Percentiles rank a stretch among this genome's conserved stretches.
These are phyloP conservation scores for Lagenaria siceraria DNA, from an alignment of 306 rosid genomes.

Conservation along the genomic window DNA sequence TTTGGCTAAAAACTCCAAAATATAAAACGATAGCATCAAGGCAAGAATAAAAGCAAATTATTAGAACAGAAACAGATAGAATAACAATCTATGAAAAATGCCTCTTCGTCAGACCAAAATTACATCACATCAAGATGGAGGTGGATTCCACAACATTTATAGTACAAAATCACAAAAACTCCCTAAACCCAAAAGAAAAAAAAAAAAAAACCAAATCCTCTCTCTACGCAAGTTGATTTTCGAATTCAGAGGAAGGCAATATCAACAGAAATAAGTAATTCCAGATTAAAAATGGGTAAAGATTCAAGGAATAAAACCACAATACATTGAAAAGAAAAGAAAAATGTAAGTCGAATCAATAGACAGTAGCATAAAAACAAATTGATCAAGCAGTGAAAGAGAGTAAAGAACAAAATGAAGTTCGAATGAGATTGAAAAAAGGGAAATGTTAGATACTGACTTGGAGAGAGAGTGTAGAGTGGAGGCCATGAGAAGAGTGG, in stretches of 20 bases:
- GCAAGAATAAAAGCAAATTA: not conserved
- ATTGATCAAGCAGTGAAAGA: not conserved
- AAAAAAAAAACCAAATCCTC: too few species aligned
- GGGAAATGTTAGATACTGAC: constrained; percentile 12
- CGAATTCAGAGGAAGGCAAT: not conserved
- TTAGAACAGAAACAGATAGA: not conserved
- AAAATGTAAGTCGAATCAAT: not conserved
- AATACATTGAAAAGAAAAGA: not conserved
- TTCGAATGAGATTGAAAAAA: not conserved
- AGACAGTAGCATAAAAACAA: not conserved
- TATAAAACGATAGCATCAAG: not conserved
- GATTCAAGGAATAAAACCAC: not conserved
- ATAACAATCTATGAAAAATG: not conserved
- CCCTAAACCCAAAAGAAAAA: not conserved
- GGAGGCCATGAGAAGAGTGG: constrained; percentile 25
- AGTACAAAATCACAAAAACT: not conserved
- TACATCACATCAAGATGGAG: not conserved
- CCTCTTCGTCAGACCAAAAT: not conserved
- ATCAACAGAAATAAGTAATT: not conserved
- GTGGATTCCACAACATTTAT: not conserved
- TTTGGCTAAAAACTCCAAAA: not conserved
- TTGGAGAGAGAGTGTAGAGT: constrained; percentile 26
- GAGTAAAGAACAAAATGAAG: not conserved
- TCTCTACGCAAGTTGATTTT: not conserved
- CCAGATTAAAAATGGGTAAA: not conserved